These are phyloP conservation scores for Chlorella sp. DNA, from an alignment of 139 green algal species.

Conservation along the genomic window DNA sequence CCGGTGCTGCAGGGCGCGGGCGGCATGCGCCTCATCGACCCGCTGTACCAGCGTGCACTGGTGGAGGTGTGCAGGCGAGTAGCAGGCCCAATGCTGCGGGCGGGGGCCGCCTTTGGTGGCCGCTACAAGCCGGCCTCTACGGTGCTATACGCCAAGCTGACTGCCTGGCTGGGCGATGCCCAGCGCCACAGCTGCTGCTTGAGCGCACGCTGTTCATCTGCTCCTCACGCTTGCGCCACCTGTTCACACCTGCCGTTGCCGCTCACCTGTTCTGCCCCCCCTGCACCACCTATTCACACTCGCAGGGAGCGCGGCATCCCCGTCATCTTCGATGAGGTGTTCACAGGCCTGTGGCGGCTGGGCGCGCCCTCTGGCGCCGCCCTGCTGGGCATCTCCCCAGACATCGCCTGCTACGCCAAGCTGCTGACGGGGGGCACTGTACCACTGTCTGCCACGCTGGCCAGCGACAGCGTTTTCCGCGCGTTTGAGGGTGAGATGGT, in stretches of 20 bases:
- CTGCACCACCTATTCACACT: not conserved
- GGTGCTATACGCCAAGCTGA: too few species aligned
- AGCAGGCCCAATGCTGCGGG: too few species aligned
- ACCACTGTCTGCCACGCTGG: conserved; percentile 90
- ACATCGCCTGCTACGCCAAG: conserved; percentile 98
- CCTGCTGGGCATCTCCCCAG: conserved; percentile 80
- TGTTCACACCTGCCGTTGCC: not conserved
- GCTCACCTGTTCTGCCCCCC: not conserved
- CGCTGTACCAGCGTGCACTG: conserved; percentile 87
- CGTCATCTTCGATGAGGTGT: conserved; percentile 96
- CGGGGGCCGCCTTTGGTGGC: too few species aligned
- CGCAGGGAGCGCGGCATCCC: conserved; percentile 70
- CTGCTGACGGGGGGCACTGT: conserved; percentile 89
- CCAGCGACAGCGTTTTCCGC: conserved; percentile 81
- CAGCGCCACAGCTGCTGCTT: too few species aligned
- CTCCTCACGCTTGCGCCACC: too few species aligned
- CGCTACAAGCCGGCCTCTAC: too few species aligned
- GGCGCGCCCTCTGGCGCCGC: conserved; percentile 69
- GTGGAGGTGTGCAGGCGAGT: conserved; percentile 62
- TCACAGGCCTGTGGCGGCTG: conserved; percentile 91
- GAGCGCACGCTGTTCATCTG: not conserved
- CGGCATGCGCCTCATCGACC: conserved; percentile 96
- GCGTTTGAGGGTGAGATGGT: conserved; percentile 73
- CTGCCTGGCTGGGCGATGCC: too few species aligned
- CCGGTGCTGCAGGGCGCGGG: conserved; percentile 92